Base-by-base conservation (phyloP, 257 asterid genomes). In the Scutellaria galericulata region DNA sequence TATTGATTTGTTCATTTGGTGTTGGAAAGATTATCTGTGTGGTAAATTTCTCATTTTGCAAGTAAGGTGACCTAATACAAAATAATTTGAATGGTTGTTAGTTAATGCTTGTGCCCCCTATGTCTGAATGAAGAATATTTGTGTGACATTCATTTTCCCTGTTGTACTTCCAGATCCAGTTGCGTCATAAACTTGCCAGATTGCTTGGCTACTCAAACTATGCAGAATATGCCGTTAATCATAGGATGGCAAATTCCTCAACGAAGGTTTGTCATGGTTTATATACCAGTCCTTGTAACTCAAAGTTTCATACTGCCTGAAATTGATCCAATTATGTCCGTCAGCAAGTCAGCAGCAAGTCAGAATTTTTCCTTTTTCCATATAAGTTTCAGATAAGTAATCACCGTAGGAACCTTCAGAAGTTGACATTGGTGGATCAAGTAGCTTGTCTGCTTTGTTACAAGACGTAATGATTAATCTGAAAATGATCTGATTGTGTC, bases 111-210 rank as follows among this genome's bases (percentile, higher is more conserved):
- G 18, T 71, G 27, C 56, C 51, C 53, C 47, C 11, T 48, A 60
- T 64, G n/a, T 40, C 55, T 57, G 37, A 64, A 39, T 41, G 63
- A 40, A 7, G 64, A 2, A 61, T 47, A 42, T 47, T 40, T 8
- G 48, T 65, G 64, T 75, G 41, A 48, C 75, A 64, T 37, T 61
- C 51, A 13, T 57, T 53, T 70, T 56, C 52, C 40, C 66, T 79
- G 59, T 75, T 72, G 41, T 44, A 37, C 71, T 80, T 80, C 78
- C 94, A 94, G 99, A 79, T 91, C 80, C 93, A 84, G 77, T 53
- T 84, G 77, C 90, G 99, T 68, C 98, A 94, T 70, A 94, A 87
- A 74, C 83, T 88, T 57, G 95, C 98, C 74, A 87, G 98, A 79
- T 83, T 94, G 85, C 99, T 94, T 78, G 99, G 97, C 70, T 92